Evolutionary conservation across 139 green algal genomes (phyloP), one percentile per base, ranked within the genome.

Genomic region (Chlorella sp.): DNA sequence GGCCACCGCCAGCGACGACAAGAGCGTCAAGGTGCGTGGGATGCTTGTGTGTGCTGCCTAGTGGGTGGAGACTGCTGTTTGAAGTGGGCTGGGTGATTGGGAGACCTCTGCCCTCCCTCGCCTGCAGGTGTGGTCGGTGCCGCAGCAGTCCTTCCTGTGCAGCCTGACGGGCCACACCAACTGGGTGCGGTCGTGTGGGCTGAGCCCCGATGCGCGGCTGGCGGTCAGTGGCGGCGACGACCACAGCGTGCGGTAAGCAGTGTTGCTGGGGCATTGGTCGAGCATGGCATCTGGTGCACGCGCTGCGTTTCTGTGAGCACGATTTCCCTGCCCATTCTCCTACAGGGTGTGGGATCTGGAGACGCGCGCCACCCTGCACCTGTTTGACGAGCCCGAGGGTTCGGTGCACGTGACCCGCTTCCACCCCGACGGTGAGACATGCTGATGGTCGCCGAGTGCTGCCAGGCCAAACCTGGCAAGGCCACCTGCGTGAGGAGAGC

Each of bases 151-250:
- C 38, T 98, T 98, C 90, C 86, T 92, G 48, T 94, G 89, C 89
- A 96, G 92, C 36, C 88, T 98, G 51, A 87, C 83, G 16, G 95
- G 95, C 0, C 95, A 98, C 90, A 91, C 88, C 75, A 98, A 98
- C 90, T 98, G 95, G 95, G 94, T 98, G 81, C 87, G 95, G n/a
- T 88, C 85, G 67, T 93, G 89, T 44, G 73, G 92, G 62, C 92
- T 97, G 68, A 93, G 85, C 44, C 94, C 94, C 13, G 95, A 98
- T 73, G 91, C 92, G 5, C 88, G 94, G 24, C 86, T 97, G 73
- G 93, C 91, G 13, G 93, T 95, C 14, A 96, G 92, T 26, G 93
- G 90, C n/a, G 89, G 93, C 9, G 95, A 98, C 74, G 95, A 98
- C 91, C 94, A 92, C 81, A 94, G 89, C 24, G 91, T 94, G 36